Evolutionary conservation across 805 yeast species (phyloP).

Genomic region (Ogataea nitratoaversa): DNA sequence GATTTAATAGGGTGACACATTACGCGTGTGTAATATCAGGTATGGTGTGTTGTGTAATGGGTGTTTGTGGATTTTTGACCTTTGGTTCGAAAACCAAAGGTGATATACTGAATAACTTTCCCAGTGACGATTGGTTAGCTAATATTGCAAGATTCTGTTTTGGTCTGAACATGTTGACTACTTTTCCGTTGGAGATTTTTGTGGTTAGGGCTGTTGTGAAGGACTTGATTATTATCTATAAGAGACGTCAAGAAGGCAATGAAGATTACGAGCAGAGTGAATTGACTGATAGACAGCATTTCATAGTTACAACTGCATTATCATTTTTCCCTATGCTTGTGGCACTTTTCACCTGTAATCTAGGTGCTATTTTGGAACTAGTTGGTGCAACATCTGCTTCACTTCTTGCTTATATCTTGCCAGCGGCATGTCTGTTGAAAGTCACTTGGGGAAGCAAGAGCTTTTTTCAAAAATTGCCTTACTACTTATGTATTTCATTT

Average conservation of each 20-base stretch:
- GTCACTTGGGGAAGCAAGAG: conserved; percentile 48
- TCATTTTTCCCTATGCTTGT: conserved; percentile 70
- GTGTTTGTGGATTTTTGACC: conserved; percentile 68
- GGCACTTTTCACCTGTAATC: conserved; percentile 75
- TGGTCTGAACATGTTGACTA: conserved; percentile 89
- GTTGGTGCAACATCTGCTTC: conserved; percentile 95
- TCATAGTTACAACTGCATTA: conserved; percentile 58
- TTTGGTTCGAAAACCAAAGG: conserved; percentile 82
- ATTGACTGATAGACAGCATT: conserved; percentile 45
- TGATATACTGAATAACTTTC: conserved; percentile 83
- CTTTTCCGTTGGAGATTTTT: conserved; percentile 85
- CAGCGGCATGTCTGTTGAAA: conserved; percentile 77
- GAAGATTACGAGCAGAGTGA: conserved; percentile 18
- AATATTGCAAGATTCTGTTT: conserved; percentile 88
- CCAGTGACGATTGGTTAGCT: conserved; percentile 64
- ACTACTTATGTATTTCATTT: conserved; percentile 58
- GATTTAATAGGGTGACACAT: conserved; percentile 77
- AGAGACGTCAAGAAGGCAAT: conserved; percentile 14
- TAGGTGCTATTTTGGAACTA: conserved; percentile 84
- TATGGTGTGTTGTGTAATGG: conserved; percentile 74
- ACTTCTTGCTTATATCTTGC: conserved; percentile 85
- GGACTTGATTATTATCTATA: conserved; percentile 44
- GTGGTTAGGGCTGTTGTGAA: conserved; percentile 85
- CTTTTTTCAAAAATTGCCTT: conserved; percentile 46
- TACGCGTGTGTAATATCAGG: conserved; percentile 78